Conservation (phyloP, 768 basidiomycete species). For the Russula sp. region DNA sequence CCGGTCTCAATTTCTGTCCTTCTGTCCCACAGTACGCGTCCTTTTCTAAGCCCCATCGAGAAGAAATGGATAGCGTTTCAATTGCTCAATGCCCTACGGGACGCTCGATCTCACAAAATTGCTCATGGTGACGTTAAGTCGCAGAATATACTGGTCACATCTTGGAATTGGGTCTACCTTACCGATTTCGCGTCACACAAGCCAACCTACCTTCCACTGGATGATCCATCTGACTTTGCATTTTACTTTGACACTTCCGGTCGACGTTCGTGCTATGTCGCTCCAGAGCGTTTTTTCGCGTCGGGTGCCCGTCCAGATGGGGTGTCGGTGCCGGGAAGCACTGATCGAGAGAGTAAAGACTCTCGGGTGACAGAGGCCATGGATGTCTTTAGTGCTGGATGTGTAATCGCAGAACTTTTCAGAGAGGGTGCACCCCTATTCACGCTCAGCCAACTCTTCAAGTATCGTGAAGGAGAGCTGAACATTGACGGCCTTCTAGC, state of each 20-base stretch:
- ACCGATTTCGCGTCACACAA: slow-evolving; percentile 96
- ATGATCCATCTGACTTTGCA: slow-evolving; percentile 96
- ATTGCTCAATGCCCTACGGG: slow-evolving; percentile 76
- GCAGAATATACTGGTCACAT: slow-evolving; percentile 93
- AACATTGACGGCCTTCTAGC: slow-evolving; percentile 66
- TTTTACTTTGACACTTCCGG: slow-evolving; percentile 97
- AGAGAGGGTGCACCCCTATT: slow-evolving; percentile 91
- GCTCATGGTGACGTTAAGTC: slow-evolving; percentile 98
- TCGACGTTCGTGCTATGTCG: slow-evolving; percentile 89
- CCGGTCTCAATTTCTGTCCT: neutral
- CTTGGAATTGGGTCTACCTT: slow-evolving; percentile 93
- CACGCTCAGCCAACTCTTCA: slow-evolving; percentile 90
- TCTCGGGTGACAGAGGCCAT: slow-evolving; percentile 88
- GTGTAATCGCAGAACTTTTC: slow-evolving; percentile 94
- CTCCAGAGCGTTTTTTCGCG: slow-evolving; percentile 92
- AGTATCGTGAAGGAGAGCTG: slow-evolving; percentile 83
- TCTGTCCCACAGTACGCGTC: slow-evolving; percentile 68
- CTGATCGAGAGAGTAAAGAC: slow-evolving; percentile 61
- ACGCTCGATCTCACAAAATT: slow-evolving; percentile 79
- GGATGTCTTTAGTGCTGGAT: slow-evolving; percentile 95
- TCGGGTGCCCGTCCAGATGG: slow-evolving; percentile 51
- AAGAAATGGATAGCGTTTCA: slow-evolving; percentile 99
- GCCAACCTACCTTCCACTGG: slow-evolving; percentile 89
- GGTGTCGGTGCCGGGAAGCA: slow-evolving; percentile 26
- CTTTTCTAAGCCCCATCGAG: slow-evolving; percentile 85